phyloP scores from a whole-genome alignment of 345 rosid species.

The Linum usitatissimum region DNA sequence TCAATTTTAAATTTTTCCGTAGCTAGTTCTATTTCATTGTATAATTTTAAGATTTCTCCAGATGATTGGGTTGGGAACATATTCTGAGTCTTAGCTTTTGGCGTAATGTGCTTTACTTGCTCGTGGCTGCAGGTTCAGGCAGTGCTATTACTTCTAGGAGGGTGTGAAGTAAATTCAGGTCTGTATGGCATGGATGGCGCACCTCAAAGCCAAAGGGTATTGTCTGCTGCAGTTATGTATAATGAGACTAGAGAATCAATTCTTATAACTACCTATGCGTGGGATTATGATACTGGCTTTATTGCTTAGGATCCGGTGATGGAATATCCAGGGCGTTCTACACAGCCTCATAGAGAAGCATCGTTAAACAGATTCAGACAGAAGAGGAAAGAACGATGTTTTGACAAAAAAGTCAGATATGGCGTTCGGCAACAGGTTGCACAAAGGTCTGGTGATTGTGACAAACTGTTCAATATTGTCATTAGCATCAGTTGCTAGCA shows the following conservation, averaged over 20 bases:
- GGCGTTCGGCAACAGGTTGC: constrained; percentile 69
- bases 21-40: not conserved
- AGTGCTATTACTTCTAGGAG: constrained; percentile 63
- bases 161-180: constrained; percentile 40
- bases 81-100: not conserved
- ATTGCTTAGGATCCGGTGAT: constrained; percentile 27
- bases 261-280: constrained; percentile 6
- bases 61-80: not conserved
- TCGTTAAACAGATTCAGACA: constrained; percentile 67
- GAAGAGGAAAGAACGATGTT: constrained; percentile 69
- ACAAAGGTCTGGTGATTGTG: constrained; percentile 34
- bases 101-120: constrained; percentile 8
- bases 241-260: not conserved
- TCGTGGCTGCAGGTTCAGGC: constrained; percentile 44
- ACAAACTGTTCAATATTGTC: not conserved
- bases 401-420: constrained; percentile 71
- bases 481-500: not conserved
- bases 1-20: not conserved
- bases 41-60: not conserved
- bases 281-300: constrained; percentile 5
- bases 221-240: constrained; percentile 5
- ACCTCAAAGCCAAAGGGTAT: constrained; percentile 37
- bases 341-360: constrained; percentile 58
- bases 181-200: constrained; percentile 42
- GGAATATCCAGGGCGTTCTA: constrained; percentile 40